Evolutionary conservation across 106 monocot species (phyloP).

Genomic region (Dioscorea zingiberensis): DNA sequence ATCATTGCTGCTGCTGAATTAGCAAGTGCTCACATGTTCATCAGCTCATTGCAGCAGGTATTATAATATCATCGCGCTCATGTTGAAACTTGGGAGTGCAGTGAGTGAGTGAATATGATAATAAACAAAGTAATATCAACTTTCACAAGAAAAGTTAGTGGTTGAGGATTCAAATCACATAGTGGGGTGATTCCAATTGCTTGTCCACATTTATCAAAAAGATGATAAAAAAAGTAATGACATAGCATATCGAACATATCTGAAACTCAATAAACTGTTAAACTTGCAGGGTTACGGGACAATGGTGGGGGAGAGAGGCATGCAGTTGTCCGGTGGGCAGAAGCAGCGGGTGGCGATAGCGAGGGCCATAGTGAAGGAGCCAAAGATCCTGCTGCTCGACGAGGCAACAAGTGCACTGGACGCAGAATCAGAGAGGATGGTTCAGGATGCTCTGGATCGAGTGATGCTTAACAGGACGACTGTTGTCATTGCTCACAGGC

Average conservation of each 20-base stretch:
- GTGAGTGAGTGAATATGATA: too few species aligned
- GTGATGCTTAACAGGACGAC: slow-evolving; percentile 35
- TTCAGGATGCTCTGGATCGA: slow-evolving; percentile 35
- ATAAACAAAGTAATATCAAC: too few species aligned
- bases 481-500: slow-evolving; percentile 27
- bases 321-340: slow-evolving; percentile 38
- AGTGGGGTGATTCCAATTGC: too few species aligned
- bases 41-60: slow-evolving; percentile 47
- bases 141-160: too few species aligned
- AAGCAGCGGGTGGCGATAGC: slow-evolving; percentile 43
- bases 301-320: slow-evolving; percentile 31
- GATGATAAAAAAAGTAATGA: too few species aligned
- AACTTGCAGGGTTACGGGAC: slow-evolving; percentile 34
- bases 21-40: slow-evolving; percentile 66
- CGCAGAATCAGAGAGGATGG: slow-evolving; percentile 32
- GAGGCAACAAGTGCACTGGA: slow-evolving; percentile 45
- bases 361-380: slow-evolving; percentile 37
- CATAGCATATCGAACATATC: too few species aligned
- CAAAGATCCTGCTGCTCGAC: slow-evolving; percentile 35
- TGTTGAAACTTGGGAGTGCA: too few species aligned
- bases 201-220: too few species aligned
- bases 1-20: slow-evolving; percentile 44
- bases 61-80: too few species aligned
- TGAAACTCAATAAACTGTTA: too few species aligned
- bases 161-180: too few species aligned